Evolutionary conservation across 805 yeast genomes (phyloP).

Genomic region (Starmerella davenportii): DNA sequence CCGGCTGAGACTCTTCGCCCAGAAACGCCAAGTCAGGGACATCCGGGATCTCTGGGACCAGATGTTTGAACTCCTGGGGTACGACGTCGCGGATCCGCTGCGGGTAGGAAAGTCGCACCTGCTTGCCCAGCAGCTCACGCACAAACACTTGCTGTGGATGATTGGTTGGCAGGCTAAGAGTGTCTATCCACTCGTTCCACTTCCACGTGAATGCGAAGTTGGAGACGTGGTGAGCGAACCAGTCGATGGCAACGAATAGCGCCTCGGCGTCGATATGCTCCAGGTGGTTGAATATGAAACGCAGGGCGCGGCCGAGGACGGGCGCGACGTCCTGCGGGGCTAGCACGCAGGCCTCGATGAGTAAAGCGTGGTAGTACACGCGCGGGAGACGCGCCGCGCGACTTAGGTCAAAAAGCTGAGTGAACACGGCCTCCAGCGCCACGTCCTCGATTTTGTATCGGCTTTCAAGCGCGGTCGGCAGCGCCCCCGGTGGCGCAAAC

Average conservation of each 20-base stretch:
- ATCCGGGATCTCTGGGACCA: slow-evolving; percentile 25
- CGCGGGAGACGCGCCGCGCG: slow-evolving; percentile 33
- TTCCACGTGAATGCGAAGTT: slow-evolving; percentile 94
- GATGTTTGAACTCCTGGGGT: slow-evolving; percentile 33
- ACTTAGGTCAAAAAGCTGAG: slow-evolving; percentile 64
- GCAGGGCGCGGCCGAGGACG: slow-evolving; percentile 78
- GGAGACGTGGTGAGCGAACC: slow-evolving; percentile 86
- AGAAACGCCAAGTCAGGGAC: slow-evolving; percentile 27
- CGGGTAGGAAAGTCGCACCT: slow-evolving; percentile 63
- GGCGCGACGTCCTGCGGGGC: slow-evolving; percentile 79
- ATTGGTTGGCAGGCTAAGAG: slow-evolving; percentile 29
- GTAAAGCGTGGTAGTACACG: slow-evolving; percentile 66
- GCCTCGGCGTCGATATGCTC: slow-evolving; percentile 59
- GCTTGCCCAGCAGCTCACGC: slow-evolving; percentile 64
- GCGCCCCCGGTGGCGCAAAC: slow-evolving; percentile 59
- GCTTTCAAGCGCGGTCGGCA: slow-evolving; percentile 34
- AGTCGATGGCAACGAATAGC: slow-evolving; percentile 54
- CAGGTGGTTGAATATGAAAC: slow-evolving; percentile 57
- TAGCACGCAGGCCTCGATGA: slow-evolving; percentile 73
- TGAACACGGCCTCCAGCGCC: slow-evolving; percentile 63
- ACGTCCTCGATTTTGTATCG: slow-evolving; percentile 88
- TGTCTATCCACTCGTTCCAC: slow-evolving; percentile 79
- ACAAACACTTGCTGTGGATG: slow-evolving; percentile 65
- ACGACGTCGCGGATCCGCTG: slow-evolving; percentile 55
- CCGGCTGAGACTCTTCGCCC: slow-evolving; percentile 17